Percentiles rank a stretch among this genome's conserved stretches.
These are phyloP conservation scores for Circinella umbellata DNA, from an alignment of 371 early-diverging fungal genomes.

Conservation along the genomic window DNA sequence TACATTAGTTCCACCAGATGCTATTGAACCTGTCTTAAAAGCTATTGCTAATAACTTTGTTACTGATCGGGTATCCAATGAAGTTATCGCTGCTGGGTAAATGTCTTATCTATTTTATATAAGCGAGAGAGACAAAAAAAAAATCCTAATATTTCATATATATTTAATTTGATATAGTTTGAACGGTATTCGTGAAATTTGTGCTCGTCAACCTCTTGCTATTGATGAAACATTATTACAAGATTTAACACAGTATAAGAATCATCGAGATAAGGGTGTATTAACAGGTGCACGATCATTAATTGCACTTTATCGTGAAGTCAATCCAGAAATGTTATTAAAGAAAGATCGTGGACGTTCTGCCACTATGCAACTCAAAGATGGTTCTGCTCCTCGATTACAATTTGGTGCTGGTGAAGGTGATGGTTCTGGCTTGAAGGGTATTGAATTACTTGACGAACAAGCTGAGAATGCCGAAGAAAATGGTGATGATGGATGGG, in stretches of 20 bases:
- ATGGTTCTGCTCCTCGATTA: slow-evolving; percentile 58
- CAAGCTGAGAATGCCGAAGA: slow-evolving; percentile 38
- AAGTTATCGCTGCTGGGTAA: slow-evolving; percentile 92
- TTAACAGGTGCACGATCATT: slow-evolving; percentile 91
- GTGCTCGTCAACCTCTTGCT: slow-evolving; percentile 87
- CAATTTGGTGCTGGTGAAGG: slow-evolving; percentile 75
- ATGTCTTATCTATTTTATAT: background rate
- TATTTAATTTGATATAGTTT: slow-evolving; percentile 47
- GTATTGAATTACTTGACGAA: slow-evolving; percentile 71
- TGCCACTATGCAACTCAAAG: slow-evolving; percentile 74
- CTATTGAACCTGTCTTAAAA: slow-evolving; percentile 79
- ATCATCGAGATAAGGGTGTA: slow-evolving; percentile 89
- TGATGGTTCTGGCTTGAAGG: slow-evolving; percentile 69
- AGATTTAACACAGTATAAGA: slow-evolving; percentile 90
- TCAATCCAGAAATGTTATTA: slow-evolving; percentile 90
- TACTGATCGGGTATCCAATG: slow-evolving; percentile 85
- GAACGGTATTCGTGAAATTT: slow-evolving; percentile 94
- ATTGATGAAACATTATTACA: slow-evolving; percentile 87
- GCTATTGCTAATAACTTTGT: slow-evolving; percentile 96
- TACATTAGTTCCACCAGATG: slow-evolving; percentile 92
- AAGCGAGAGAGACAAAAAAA: too few species aligned
- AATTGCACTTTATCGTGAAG: slow-evolving; percentile 88
- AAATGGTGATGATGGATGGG: slow-evolving; percentile 65
- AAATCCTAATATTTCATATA: too few species aligned
- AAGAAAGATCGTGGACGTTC: slow-evolving; percentile 92